phyloP scores from a whole-genome alignment of 306 rosid species.

The Albizia julibrissin region DNA sequence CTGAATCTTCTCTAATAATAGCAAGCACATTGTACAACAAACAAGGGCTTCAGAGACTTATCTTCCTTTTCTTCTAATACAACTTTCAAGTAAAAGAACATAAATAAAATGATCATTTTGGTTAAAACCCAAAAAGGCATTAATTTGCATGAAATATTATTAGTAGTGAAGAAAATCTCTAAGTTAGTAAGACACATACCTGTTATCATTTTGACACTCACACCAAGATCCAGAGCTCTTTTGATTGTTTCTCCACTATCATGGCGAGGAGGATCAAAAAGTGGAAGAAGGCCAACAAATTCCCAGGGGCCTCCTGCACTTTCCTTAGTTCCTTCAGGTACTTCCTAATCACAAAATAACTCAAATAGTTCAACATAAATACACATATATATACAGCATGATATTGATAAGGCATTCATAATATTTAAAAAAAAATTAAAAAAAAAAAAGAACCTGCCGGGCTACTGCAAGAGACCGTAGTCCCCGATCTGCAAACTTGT shows the following conservation, averaged over 20 bases:
- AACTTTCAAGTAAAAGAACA: neutral
- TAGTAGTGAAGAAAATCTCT: neutral
- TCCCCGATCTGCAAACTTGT: conserved; percentile 79
- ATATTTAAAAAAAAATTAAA: neutral
- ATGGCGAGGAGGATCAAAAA: conserved; percentile 81
- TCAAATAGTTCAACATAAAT: conserved; percentile 11
- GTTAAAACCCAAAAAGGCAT: neutral
- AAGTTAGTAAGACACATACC: conserved; percentile 39
- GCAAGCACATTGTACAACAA: neutral
- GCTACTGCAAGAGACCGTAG: conserved; percentile 72
- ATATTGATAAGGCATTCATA: neutral
- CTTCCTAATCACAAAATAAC: conserved; percentile 45
- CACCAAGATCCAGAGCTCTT: conserved; percentile 81
- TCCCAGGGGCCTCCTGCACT: conserved; percentile 81
- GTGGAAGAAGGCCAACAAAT: conserved; percentile 77
- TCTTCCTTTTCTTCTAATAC: neutral
- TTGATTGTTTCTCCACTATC: conserved; percentile 80
- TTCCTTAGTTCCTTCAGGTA: conserved; percentile 64
- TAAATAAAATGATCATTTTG: neutral
- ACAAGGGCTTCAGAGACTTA: neutral
- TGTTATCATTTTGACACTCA: conserved; percentile 78
- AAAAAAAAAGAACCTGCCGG: conserved; percentile 41
- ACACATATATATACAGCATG: neutral
- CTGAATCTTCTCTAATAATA: neutral
- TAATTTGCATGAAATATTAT: neutral